Evolutionary conservation across 208 protist species (phyloP).

Genomic region (Porcisia deanei): DNA sequence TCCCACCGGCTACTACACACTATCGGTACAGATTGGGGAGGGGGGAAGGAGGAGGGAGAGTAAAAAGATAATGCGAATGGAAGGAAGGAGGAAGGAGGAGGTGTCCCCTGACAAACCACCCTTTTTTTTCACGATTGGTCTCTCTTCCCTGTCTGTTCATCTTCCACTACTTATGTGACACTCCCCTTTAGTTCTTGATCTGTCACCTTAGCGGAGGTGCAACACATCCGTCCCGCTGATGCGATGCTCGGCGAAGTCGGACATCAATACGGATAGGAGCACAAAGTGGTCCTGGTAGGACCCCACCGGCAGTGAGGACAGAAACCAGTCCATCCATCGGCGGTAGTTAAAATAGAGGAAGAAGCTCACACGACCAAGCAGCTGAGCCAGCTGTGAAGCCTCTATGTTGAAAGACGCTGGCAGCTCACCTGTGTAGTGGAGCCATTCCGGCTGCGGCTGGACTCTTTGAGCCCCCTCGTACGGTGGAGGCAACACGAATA

Average conservation of each 20-base stretch:
- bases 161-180: too few relatives aligned
- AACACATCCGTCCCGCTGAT: conserved; percentile 30
- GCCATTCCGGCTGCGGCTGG: conserved; percentile 20
- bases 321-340: conserved; percentile 32
- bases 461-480: conserved; percentile 6
- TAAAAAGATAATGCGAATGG: too few relatives aligned
- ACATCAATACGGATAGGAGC: conserved; percentile 26
- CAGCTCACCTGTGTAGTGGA: conserved; percentile 32
- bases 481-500: conserved; percentile 23
- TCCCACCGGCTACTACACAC: too few relatives aligned
- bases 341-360: conserved; percentile 32
- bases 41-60: too few relatives aligned
- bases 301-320: conserved; percentile 22
- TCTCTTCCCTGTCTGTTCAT: not conserved
- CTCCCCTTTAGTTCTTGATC: not conserved
- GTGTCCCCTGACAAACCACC: too few relatives aligned
- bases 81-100: not conserved
- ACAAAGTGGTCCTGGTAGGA: conserved; percentile 35
- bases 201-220: conserved; percentile 5
- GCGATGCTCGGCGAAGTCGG: conserved; percentile 27
- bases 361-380: conserved; percentile 28
- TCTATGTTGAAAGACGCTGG: conserved; percentile 11
- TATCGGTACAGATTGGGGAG: too few relatives aligned
- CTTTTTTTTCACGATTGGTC: not conserved
- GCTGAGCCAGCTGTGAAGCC: conserved; percentile 14